Evolutionary conservation across 768 basidiomycete species (phyloP).

Genomic region (Boletus patriciae): DNA sequence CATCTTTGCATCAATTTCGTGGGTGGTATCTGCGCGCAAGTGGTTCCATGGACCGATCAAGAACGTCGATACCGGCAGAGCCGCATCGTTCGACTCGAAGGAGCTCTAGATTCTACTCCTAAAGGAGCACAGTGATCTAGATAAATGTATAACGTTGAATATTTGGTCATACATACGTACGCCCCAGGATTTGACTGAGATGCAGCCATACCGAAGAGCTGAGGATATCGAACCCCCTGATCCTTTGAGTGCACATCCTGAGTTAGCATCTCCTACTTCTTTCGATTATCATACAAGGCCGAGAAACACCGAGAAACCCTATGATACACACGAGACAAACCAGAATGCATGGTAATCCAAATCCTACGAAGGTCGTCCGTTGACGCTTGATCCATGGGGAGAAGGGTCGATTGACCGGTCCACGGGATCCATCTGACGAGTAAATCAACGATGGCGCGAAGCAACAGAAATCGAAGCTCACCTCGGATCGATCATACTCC

Average conservation of each 20-base stretch:
- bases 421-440: conserved; percentile 12
- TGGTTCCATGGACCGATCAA: conserved; percentile 71
- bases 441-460: not conserved
- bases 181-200: not conserved
- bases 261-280: not conserved
- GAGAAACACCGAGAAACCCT: not conserved
- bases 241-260: not conserved
- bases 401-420: conserved; percentile 21
- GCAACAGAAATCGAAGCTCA: not conserved
- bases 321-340: not conserved
- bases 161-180: not conserved
- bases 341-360: not conserved
- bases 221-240: not conserved
- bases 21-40: conserved; percentile 64
- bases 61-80: conserved; percentile 39
- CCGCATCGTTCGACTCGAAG: conserved; percentile 13
- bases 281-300: not conserved
- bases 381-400: conserved; percentile 22
- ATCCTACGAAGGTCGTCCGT: conserved; percentile 25
- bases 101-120: not conserved
- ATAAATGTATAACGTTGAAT: not conserved
- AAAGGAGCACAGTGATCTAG: not conserved
- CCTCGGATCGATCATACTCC: conserved; percentile 27
- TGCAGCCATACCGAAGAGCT: not conserved
- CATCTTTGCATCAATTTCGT: conserved; percentile 60